These are phyloP conservation scores for Eucalyptus cloeziana DNA, from an alignment of 345 rosid genomes.

Conservation along the genomic window DNA sequence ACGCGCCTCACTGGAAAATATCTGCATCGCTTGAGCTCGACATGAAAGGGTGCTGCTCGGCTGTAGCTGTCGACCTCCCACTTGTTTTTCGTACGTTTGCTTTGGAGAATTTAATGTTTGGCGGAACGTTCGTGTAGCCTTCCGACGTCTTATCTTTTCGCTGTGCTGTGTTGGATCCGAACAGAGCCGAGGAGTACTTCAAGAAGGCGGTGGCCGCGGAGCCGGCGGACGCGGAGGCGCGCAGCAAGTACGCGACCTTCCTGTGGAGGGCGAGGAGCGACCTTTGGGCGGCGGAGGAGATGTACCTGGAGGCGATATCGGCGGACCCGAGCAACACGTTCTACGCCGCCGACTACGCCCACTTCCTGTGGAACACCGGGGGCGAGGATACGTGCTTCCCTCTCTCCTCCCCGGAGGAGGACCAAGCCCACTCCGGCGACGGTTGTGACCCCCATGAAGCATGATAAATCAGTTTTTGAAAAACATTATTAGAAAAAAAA, in stretches of 20 bases:
- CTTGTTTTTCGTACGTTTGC: background rate
- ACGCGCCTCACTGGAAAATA: background rate
- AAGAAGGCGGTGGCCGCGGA: slow-evolving; percentile 54
- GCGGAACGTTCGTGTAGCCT: background rate
- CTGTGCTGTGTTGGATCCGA: background rate
- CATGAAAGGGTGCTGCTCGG: background rate
- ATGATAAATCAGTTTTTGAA: background rate
- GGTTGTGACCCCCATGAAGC: background rate
- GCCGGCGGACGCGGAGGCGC: slow-evolving; percentile 68
- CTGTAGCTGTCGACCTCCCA: background rate
- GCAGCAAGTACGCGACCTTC: slow-evolving; percentile 74
- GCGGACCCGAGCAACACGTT: slow-evolving; percentile 63
- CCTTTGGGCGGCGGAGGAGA: slow-evolving; percentile 95
- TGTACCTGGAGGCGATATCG: slow-evolving; percentile 71
- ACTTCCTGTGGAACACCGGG: slow-evolving; percentile 93
- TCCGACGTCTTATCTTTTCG: background rate
- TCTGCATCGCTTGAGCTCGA: background rate
- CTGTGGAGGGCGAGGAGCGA: slow-evolving; percentile 71
- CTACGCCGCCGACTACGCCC: slow-evolving; percentile 73
- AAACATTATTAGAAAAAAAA: background rate
- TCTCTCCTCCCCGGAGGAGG: slow-evolving; percentile 1
- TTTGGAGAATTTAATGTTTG: background rate
- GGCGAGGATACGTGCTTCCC: slow-evolving; percentile 96
- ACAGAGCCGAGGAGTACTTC: slow-evolving; percentile 84
- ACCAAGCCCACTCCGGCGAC: background rate